Percentiles rank a stretch among this genome's conserved stretches.
phyloP scores from a whole-genome alignment of 192 early-diverging fungal species.

The Coemansia sp. region DNA sequence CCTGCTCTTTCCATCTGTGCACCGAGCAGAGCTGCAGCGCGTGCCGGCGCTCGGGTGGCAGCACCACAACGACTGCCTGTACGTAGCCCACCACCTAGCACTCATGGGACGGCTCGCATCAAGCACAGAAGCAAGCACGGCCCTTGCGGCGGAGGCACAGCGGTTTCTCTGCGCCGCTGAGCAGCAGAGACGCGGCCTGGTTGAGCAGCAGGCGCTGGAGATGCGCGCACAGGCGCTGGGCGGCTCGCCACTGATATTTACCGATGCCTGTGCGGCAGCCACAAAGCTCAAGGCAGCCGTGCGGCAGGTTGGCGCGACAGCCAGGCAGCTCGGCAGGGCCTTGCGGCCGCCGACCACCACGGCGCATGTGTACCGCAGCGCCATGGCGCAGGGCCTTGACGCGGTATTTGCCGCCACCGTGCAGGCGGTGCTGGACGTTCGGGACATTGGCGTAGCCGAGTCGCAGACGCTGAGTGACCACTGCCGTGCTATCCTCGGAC shows the following conservation, averaged over 20 bases:
- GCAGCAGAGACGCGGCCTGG: not conserved
- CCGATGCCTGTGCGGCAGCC: not conserved
- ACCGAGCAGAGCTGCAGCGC: slow-evolving; percentile 18
- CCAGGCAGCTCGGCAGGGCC: slow-evolving; percentile 16
- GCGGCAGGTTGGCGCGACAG: slow-evolving; percentile 11
- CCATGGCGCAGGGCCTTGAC: slow-evolving; percentile 15
- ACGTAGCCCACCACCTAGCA: slow-evolving; percentile 34
- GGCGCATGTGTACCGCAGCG: slow-evolving; percentile 19
- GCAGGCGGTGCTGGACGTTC: slow-evolving; percentile 10
- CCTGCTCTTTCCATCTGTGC: slow-evolving; percentile 21
- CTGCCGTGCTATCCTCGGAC: slow-evolving; percentile 20
- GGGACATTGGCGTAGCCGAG: slow-evolving; percentile 38
- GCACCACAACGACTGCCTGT: slow-evolving; percentile 43
- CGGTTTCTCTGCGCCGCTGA: too few species aligned
- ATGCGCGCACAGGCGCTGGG: not conserved
- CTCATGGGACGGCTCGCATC: slow-evolving; percentile 1
- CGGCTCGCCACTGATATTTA: too few species aligned
- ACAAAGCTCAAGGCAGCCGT: slow-evolving; percentile 2
- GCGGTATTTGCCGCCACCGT: slow-evolving; percentile 20
- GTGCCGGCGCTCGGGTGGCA: slow-evolving; percentile 38
- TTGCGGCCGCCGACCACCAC: slow-evolving; percentile 21
- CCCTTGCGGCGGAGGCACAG: too few species aligned
- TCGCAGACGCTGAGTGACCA: slow-evolving; percentile 40
- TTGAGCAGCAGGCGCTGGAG: not conserved
- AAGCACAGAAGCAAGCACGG: not conserved